Evolutionary conservation across 192 early-diverging fungal species (phyloP).

Genomic region (Kappamyces sp.): DNA sequence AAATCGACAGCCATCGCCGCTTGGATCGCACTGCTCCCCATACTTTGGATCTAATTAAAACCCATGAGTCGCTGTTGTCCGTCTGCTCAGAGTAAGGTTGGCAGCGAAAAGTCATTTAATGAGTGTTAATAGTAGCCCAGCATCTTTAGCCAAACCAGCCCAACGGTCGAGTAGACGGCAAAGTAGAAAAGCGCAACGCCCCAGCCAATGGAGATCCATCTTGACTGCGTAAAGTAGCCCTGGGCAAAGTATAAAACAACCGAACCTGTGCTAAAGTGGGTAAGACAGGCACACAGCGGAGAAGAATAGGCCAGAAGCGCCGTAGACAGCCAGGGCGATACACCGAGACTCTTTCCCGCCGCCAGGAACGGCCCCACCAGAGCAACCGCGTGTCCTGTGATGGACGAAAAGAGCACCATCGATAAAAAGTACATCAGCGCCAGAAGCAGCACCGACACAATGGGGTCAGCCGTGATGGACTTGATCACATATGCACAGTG

Average conservation of each 20-base stretch:
- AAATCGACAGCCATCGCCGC: no score
- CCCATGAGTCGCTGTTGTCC: no score
- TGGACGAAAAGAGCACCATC: conserved; percentile 68
- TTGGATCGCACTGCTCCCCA: no score
- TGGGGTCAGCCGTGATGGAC: conserved; percentile 34
- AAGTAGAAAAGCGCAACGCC: conserved; percentile 47
- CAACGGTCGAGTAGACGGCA: conserved; percentile 52
- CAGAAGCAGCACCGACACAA: conserved; percentile 36
- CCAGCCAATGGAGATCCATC: conserved; percentile 60
- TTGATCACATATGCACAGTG: conserved; percentile 28
- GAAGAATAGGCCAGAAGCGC: conserved; percentile 61
- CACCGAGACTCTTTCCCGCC: conserved; percentile 58
- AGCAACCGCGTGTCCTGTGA: conserved; percentile 67
- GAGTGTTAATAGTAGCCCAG: conserved; percentile 55
- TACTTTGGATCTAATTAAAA: no score
- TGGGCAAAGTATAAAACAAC: conserved; percentile 57
- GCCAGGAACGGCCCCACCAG: conserved; percentile 65
- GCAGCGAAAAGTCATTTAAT: no score
- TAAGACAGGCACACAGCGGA: conserved; percentile 53
- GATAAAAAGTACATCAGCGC: conserved; percentile 60
- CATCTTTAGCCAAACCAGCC: conserved; percentile 65
- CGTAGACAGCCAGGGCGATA: conserved; percentile 47
- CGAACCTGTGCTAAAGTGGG: conserved; percentile 37
- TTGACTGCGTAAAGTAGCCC: conserved; percentile 48
- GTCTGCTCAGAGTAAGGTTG: no score